phyloP scores from a whole-genome alignment of 345 rosid species.

The Sonneratia caseolaris region DNA sequence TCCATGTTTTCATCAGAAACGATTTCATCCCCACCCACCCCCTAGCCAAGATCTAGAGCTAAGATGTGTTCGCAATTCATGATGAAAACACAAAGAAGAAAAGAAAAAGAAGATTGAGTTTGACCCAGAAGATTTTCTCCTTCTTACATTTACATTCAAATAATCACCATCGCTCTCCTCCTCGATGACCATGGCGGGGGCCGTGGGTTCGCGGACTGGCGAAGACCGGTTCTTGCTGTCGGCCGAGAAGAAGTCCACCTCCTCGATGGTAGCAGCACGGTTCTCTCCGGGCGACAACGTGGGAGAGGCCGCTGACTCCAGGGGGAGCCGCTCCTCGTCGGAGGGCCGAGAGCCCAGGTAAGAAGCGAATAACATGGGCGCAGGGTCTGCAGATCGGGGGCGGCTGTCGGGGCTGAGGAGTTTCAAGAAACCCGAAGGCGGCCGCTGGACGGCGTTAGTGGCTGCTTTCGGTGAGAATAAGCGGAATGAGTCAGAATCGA shows the following conservation, averaged over 20 bases:
- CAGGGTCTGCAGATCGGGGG: neutral
- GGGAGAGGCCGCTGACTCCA: neutral
- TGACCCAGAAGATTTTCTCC: too few species aligned
- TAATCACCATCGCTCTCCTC: conserved; percentile 21
- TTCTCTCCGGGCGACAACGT: conserved; percentile 11
- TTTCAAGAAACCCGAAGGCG: conserved; percentile 9
- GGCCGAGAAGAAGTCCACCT: conserved; percentile 68
- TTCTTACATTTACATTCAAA: conserved; percentile 57
- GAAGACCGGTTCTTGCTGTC: conserved; percentile 19
- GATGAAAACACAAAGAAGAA: too few species aligned
- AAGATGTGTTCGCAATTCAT: too few species aligned
- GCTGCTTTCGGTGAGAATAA: conserved; percentile 16
- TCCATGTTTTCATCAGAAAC: too few species aligned
- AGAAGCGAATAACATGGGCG: conserved; percentile 6
- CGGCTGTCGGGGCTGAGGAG: neutral
- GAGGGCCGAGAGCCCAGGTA: too few species aligned
- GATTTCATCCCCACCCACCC: too few species aligned
- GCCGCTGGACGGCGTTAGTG: neutral
- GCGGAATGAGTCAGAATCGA: conserved; percentile 49
- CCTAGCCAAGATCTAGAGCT: too few species aligned
- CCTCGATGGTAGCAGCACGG: conserved; percentile 31
- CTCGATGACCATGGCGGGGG: conserved; percentile 28
- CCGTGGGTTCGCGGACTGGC: conserved; percentile 2
- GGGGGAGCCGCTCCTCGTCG: too few species aligned
- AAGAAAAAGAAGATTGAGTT: too few species aligned